A percentile compares a stretch with the other conserved stretches of the same genome.
These are phyloP conservation scores for Lasiosphaeris hirsuta DNA, from an alignment of 495 filamentous ascomycete genomes.

Conservation along the genomic window DNA sequence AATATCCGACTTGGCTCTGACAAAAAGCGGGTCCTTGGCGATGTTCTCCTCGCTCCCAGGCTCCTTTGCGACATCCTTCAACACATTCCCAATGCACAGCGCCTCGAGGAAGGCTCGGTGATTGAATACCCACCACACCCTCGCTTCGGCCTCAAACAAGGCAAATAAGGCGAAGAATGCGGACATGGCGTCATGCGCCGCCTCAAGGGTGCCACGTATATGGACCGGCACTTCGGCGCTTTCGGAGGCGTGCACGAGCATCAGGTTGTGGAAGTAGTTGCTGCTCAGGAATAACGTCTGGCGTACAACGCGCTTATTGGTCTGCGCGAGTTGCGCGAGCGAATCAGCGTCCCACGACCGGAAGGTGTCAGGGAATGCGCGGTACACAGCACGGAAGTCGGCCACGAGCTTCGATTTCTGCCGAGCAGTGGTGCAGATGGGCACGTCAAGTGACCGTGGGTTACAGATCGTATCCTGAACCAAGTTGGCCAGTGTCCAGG, in stretches of 20 bases:
- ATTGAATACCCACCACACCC: slow-evolving; percentile 76
- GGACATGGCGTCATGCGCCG: slow-evolving; percentile 60
- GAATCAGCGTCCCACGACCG: slow-evolving; percentile 56
- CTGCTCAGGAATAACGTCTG: slow-evolving; percentile 67
- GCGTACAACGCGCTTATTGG: slow-evolving; percentile 56
- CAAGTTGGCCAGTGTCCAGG: slow-evolving; percentile 69
- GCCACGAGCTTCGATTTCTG: slow-evolving; percentile 60
- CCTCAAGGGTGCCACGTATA: slow-evolving; percentile 61
- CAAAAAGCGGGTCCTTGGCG: slow-evolving; percentile 50
- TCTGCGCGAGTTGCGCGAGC: slow-evolving; percentile 46
- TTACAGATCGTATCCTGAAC: slow-evolving; percentile 66
- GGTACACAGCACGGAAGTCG: slow-evolving; percentile 59
- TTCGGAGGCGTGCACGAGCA: slow-evolving; percentile 62
- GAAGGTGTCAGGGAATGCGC: slow-evolving; percentile 60
- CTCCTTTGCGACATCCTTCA: slow-evolving; percentile 38
- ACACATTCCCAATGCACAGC: slow-evolving; percentile 48
- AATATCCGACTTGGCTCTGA: slow-evolving; percentile 55
- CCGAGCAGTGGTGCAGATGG: slow-evolving; percentile 55
- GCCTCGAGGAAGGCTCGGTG: slow-evolving; percentile 70
- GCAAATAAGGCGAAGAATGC: slow-evolving; percentile 64
- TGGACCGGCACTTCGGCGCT: slow-evolving; percentile 60
- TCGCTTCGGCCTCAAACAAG: slow-evolving; percentile 60
- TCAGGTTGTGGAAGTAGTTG: slow-evolving; percentile 73
- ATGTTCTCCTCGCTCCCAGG: slow-evolving; percentile 31
- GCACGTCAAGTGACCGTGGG: slow-evolving; percentile 61